phyloP scores from a whole-genome alignment of 768 basidiomycete species.

The Amanita pseudoporphyria region DNA sequence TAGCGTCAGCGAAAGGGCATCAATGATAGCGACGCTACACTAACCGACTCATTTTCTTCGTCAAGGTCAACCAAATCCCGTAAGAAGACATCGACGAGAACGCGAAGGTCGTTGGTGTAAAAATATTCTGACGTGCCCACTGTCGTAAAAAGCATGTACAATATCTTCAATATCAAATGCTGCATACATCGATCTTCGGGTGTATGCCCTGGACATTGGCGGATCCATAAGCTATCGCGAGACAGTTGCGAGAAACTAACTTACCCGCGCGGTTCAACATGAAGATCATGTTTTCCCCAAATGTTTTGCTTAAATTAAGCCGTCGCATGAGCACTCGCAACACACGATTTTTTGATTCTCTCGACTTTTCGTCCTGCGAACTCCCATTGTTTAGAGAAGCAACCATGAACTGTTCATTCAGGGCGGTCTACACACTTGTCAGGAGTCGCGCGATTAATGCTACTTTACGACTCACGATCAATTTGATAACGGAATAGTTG shows the following conservation, averaged over 20 bases:
- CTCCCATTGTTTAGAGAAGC: conserved; percentile 41
- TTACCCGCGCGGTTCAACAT: conserved; percentile 93
- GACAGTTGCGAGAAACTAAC: conserved; percentile 18
- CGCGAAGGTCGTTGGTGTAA: conserved; percentile 94
- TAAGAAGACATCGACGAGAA: conserved; percentile 96
- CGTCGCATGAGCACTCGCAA: conserved; percentile 78
- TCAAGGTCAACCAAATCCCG: conserved; percentile 87
- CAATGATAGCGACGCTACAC: conserved; percentile 15
- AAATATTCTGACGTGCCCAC: conserved; percentile 92
- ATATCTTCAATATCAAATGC: conserved; percentile 83
- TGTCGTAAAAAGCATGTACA: conserved; percentile 93
- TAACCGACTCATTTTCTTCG: conserved; percentile 86
- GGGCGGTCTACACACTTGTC: conserved; percentile 51
- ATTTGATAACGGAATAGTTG: conserved; percentile 92
- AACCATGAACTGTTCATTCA: conserved; percentile 99
- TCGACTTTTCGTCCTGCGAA: conserved; percentile 14
- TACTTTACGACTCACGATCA: conserved; percentile 54
- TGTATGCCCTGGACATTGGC: conserved; percentile 50
- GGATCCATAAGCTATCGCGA: background rate
- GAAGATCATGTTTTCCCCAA: conserved; percentile 98
- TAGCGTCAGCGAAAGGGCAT: conserved; percentile 2
- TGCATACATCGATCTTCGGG: conserved; percentile 94
- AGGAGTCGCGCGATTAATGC: background rate
- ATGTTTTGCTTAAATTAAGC: conserved; percentile 81
- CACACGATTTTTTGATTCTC: conserved; percentile 63